Percentiles rank a stretch among this genome's conserved stretches.
Conservation (phyloP, 129 eudicot species). For the Pseudognaphalium luteoalbum region DNA sequence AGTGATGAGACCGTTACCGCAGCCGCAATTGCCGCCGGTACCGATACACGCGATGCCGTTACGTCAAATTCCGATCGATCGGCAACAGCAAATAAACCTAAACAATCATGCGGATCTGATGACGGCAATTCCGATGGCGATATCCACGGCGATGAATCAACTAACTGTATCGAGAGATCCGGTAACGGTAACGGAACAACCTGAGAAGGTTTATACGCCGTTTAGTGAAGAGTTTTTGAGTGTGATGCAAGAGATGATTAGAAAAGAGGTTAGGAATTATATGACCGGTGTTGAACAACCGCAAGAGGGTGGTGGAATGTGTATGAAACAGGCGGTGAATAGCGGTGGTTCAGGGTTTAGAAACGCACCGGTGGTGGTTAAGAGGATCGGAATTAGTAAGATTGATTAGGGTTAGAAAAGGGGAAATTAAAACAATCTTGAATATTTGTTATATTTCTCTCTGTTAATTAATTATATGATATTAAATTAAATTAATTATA, state of each 20-base stretch:
- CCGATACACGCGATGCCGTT: constrained; percentile 25
- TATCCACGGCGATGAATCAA: constrained; percentile 39
- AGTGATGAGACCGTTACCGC: constrained; percentile 27
- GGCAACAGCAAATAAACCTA: constrained; percentile 19
- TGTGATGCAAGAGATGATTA: constrained; percentile 92
- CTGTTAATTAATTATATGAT: background rate
- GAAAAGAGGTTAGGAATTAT: constrained; percentile 74
- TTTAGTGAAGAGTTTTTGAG: constrained; percentile 61
- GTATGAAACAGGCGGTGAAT: constrained; percentile 31
- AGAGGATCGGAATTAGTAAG: constrained; percentile 77
- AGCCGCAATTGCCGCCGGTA: constrained; percentile 27
- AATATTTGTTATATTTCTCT: background rate
- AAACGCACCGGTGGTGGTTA: constrained; percentile 61
- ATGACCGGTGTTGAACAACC: constrained; percentile 59
- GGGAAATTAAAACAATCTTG: background rate
- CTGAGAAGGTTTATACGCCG: constrained; percentile 47
- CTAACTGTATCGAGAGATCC: constrained; percentile 28
- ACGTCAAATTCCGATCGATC: constrained; percentile 29
- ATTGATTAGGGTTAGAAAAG: constrained; percentile 40
- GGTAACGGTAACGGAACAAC: constrained; percentile 22
- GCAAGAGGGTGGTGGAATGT: constrained; percentile 40
- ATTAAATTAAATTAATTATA: too few relatives aligned
- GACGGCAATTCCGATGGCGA: constrained; percentile 40
- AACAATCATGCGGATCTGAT: constrained; percentile 25
- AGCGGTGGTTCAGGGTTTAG: constrained; percentile 48